Evolutionary conservation across 345 rosid species (phyloP), one percentile per base, ranked within the genome.

Genomic region (Eutrema japonicum): DNA sequence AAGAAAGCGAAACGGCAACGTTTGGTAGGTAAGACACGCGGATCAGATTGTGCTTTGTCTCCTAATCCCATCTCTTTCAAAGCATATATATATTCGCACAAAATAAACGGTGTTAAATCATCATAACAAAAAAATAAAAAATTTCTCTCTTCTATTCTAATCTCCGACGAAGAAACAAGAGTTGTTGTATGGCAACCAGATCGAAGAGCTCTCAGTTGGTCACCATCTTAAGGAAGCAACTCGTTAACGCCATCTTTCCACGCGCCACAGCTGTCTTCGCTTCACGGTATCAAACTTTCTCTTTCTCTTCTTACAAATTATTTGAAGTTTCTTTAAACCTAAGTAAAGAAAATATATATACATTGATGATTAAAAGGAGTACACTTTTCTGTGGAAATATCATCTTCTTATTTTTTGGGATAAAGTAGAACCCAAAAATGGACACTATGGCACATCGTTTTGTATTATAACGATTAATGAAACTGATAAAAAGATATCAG

Each of bases 181-280:
- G 5, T 79, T 84, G 78, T 79, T 84, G 77, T 75, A 88, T 88
- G 93, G 90, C 93, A 77, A 85, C 89, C 78, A 81, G 74, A 70
- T 75, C 70, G 68, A 85, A 81, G 79, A 77, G 81, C 58, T 56
- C 60, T 79, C 81, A 76, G 30, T 75, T 75, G 81, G 82, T 86
- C 86, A 83, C 83, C 45, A 60, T 53, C 70, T 70, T 84, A 64
- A 87, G 67, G 78, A 85, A 84, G 79, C 82, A 82, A 58, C 70
- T 84, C 4, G 55, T 53, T 30, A 66, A 66, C 68, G 73, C 70
- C 42, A 60, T 75, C 70, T 46, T 63, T 55, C 46, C 76, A 75
- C 73, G 64, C 66, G 68, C 79, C 42, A 13, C 78, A 69, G 9
- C 50, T 8, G 49, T 29, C 9, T 29, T 71, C 22, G 2, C 75